A percentile compares a stretch with the other conserved stretches of the same genome.
Conservation (phyloP, 768 basidiomycete genomes). For the Mrakia blollopis region DNA sequence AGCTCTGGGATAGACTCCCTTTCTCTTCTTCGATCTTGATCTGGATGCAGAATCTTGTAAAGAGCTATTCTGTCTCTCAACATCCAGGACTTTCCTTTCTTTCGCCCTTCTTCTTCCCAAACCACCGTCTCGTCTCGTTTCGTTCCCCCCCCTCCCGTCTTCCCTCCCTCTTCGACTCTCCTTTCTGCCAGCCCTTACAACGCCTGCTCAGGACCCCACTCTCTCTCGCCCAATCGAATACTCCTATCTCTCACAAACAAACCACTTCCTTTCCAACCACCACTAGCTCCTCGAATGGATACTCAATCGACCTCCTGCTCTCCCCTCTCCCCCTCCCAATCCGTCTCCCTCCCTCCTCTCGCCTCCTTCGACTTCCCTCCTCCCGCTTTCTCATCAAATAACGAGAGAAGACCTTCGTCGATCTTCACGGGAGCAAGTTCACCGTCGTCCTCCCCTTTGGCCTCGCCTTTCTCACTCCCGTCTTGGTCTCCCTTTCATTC, state of each 20-base stretch:
- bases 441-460: neutral
- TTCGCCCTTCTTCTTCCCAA: no score
- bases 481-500: neutral
- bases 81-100: no score
- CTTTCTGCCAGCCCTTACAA: no score
- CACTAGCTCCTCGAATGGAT: neutral
- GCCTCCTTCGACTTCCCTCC: conserved; percentile 12
- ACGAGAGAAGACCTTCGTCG: neutral
- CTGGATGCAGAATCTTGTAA: no score
- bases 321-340: neutral
- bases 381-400: neutral
- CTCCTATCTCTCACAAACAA: neutral
- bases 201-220: no score
- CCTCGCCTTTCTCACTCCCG: neutral
- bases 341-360: neutral
- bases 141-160: no score
- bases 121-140: no score
- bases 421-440: neutral
- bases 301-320: neutral
- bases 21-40: no score
- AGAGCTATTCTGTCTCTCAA: no score
- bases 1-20: no score
- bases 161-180: no score
- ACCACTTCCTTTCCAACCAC: neutral
- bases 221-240: no score